phyloP scores from a whole-genome alignment of 2,329 filamentous ascomycete species.

The Aureobasidium sp. region DNA sequence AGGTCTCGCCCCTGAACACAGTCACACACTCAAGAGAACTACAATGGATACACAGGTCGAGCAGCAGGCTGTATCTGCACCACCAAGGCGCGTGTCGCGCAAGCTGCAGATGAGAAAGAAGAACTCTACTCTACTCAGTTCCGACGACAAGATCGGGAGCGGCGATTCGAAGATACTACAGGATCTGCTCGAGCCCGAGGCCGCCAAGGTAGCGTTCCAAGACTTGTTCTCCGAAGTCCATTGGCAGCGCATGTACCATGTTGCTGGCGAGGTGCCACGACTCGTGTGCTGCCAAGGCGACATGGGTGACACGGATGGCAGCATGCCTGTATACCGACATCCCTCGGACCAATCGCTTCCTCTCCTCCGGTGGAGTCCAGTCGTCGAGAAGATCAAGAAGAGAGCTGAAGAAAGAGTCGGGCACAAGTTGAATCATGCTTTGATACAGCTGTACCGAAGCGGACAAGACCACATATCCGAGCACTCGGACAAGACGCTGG shows the following conservation, averaged over 20 bases:
- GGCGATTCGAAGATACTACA: constrained; percentile 67
- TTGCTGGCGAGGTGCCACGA: constrained; percentile 82
- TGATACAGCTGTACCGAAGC: constrained; percentile 88
- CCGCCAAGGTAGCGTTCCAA: constrained; percentile 54
- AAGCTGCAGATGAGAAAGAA: constrained; percentile 1
- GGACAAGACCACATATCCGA: constrained; percentile 90
- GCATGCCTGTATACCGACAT: constrained; percentile 86
- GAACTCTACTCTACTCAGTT: constrained; percentile 28
- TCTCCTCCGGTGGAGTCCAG: constrained; percentile 63
- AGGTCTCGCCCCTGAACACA: background rate
- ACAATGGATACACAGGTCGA: background rate
- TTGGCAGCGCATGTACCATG: constrained; percentile 90
- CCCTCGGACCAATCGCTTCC: constrained; percentile 81
- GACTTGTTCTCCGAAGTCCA: constrained; percentile 63
- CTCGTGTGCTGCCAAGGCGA: constrained; percentile 82
- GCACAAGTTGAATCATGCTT: constrained; percentile 77
- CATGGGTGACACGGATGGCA: constrained; percentile 61
- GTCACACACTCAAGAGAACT: background rate
- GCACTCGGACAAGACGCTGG: constrained; percentile 92
- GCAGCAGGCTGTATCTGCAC: background rate
- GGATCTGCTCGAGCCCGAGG: constrained; percentile 52
- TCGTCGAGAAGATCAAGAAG: constrained; percentile 58
- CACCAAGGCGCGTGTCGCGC: background rate
- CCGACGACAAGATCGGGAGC: constrained; percentile 51
- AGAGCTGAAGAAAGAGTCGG: constrained; percentile 64